A percentile compares a stretch with the other conserved stretches of the same genome.
Conservation (phyloP, 2,329 filamentous ascomycete genomes). For the Fusarium sp. region DNA sequence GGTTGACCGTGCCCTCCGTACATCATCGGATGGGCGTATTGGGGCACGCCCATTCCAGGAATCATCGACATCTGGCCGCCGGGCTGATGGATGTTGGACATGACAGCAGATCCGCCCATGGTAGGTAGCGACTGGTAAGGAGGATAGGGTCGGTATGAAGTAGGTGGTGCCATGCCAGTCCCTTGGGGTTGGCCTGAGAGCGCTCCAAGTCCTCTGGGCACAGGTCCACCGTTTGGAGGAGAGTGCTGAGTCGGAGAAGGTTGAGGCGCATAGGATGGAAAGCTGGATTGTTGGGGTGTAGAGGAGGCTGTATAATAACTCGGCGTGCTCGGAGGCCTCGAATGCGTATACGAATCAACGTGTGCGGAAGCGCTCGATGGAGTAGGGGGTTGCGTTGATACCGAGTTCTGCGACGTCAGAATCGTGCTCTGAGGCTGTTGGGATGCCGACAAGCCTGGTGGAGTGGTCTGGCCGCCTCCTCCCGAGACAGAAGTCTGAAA, state of each 20-base stretch:
- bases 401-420: conserved; percentile 47
- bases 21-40: conserved; percentile 74
- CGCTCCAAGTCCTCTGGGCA: conserved; percentile 58
- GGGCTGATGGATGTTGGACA: conserved; percentile 85
- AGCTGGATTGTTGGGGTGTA: conserved; percentile 63
- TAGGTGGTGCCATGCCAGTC: conserved; percentile 63
- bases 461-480: conserved; percentile 58
- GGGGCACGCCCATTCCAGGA: conserved; percentile 67
- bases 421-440: conserved; percentile 50
- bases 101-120: conserved; percentile 77
- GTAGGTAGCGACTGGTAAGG: conserved; percentile 68
- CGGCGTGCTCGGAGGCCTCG: conserved; percentile 70
- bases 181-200: conserved; percentile 46
- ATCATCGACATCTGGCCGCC: conserved; percentile 80
- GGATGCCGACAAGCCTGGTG: conserved; percentile 49
- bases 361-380: conserved; percentile 69
- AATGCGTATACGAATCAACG: conserved; percentile 69
- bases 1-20: conserved; percentile 70
- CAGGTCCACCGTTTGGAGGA: conserved; percentile 59
- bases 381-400: conserved; percentile 62
- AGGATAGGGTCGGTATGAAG: conserved; percentile 65
- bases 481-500: conserved; percentile 73
- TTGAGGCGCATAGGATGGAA: conserved; percentile 60
- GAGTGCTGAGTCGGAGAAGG: conserved; percentile 61
- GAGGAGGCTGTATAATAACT: conserved; percentile 72